These are phyloP conservation scores for Thozetella sp. DNA, from an alignment of 495 filamentous ascomycete genomes.

Conservation along the genomic window DNA sequence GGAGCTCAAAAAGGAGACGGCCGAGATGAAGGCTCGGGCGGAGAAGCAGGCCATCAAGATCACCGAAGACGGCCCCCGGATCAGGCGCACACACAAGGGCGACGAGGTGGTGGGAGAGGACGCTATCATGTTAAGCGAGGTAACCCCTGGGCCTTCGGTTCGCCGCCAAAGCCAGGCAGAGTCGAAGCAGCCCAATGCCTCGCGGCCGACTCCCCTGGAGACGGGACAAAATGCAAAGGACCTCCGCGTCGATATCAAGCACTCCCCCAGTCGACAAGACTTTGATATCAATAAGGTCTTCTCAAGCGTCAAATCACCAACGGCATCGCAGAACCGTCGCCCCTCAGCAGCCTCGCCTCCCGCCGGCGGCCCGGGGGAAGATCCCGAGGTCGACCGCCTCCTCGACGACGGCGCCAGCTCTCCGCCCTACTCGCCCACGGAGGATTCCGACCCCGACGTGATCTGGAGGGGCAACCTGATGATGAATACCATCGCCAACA, in stretches of 20 bases:
- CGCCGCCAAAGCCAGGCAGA: constrained; percentile 30
- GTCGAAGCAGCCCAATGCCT: constrained; percentile 16
- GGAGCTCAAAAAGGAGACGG: constrained; percentile 79
- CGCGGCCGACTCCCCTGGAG: constrained; percentile 14
- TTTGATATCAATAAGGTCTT: constrained; percentile 78
- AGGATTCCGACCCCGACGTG: constrained; percentile 67
- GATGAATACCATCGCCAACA: constrained; percentile 77
- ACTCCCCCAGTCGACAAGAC: constrained; percentile 45
- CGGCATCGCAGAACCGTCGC: constrained; percentile 43
- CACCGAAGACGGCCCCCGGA: constrained; percentile 79
- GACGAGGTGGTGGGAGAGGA: constrained; percentile 86
- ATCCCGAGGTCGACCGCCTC: constrained; percentile 89
- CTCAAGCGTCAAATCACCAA: constrained; percentile 64
- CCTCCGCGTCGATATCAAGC: constrained; percentile 51
- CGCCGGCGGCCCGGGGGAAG: constrained; percentile 56
- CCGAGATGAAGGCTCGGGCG: constrained; percentile 66
- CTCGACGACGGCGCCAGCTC: constrained; percentile 85
- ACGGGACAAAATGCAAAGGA: constrained; percentile 27
- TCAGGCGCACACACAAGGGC: constrained; percentile 92
- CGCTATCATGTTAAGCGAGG: constrained; percentile 29
- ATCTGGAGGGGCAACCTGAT: constrained; percentile 80
- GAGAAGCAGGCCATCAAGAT: constrained; percentile 88
- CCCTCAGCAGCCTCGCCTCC: constrained; percentile 43
- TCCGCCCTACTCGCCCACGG: constrained; percentile 78
- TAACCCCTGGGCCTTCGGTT: constrained; percentile 35